These are phyloP conservation scores for Cystofilobasidium macerans DNA, from an alignment of 768 basidiomycete species.

Conservation along the genomic window DNA sequence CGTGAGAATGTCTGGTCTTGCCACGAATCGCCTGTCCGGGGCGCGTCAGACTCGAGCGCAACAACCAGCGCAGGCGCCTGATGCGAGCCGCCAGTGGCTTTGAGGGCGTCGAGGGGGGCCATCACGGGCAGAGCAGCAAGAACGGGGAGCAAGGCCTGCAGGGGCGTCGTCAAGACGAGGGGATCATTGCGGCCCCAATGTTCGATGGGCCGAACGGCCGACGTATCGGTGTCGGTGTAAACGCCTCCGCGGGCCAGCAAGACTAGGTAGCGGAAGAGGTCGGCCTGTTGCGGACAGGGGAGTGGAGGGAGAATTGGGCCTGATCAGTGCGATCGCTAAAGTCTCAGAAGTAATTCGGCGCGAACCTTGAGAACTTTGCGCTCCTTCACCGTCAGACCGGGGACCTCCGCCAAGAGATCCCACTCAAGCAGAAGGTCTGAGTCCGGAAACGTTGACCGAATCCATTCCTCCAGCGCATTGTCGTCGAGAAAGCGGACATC, in stretches of 20 bases:
- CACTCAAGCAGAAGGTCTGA: background rate
- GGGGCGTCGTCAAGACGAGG: background rate
- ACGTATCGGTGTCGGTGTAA: slow-evolving; percentile 1
- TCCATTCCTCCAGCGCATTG: slow-evolving; percentile 12
- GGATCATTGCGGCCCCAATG: slow-evolving; percentile 13
- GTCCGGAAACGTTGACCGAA: slow-evolving; percentile 1
- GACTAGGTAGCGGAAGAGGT: slow-evolving; percentile 11
- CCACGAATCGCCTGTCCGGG: background rate
- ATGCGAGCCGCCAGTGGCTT: background rate
- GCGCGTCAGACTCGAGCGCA: slow-evolving; percentile 18
- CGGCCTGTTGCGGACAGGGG: background rate
- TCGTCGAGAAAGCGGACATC: slow-evolving; percentile 17
- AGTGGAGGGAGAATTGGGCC: no score
- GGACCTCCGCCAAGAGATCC: background rate
- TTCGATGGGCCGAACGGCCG: slow-evolving; percentile 2
- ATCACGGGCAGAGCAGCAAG: background rate
- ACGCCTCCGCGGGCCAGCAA: slow-evolving; percentile 13
- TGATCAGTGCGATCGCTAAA: no score
- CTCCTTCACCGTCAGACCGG: background rate
- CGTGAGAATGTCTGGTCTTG: background rate
- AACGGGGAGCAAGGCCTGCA: background rate
- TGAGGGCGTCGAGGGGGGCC: background rate
- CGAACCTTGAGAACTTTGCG: slow-evolving; percentile 4
- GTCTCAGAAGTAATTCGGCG: background rate
- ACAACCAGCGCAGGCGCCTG: slow-evolving; percentile 11